These are phyloP conservation scores for Globisporangium mamillatum DNA, from an alignment of 352 stramenopile species.

Conservation along the genomic window DNA sequence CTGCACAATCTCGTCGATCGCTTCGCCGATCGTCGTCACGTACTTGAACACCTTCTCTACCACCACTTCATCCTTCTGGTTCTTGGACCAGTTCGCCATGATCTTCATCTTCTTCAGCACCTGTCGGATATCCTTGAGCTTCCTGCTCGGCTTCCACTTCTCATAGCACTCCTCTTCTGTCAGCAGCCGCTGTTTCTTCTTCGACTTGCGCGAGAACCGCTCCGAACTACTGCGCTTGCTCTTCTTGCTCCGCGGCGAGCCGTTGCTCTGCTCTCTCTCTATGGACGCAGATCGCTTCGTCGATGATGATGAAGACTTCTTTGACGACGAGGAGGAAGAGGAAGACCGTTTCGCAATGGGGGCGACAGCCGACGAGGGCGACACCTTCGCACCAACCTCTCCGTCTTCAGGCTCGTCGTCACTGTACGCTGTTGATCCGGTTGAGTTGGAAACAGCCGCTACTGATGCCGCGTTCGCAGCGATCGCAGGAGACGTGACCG, in stretches of 20 bases:
- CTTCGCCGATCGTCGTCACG: conserved; percentile 72
- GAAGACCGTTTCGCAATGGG: conserved; percentile 12
- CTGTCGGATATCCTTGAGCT: conserved; percentile 68
- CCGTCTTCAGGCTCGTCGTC: conserved; percentile 54
- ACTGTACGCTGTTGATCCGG: not conserved
- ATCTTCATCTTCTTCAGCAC: conserved; percentile 89
- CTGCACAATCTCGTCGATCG: conserved; percentile 75
- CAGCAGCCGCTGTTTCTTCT: conserved; percentile 30
- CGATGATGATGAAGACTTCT: conserved; percentile 2
- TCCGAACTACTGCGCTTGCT: conserved; percentile 13
- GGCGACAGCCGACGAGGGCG: not conserved
- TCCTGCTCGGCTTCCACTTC: conserved; percentile 81
- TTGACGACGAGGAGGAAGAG: conserved; percentile 3
- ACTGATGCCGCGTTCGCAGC: conserved; percentile 17
- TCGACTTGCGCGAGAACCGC: conserved; percentile 4
- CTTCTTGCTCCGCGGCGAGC: conserved; percentile 34
- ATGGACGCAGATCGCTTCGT: conserved; percentile 32
- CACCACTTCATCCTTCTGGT: conserved; percentile 79
- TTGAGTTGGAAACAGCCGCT: not conserved
- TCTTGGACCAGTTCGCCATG: conserved; percentile 77
- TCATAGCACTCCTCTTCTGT: conserved; percentile 53
- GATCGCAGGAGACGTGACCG: conserved; percentile 24
- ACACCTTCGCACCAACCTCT: conserved; percentile 26
- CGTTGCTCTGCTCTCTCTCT: conserved; percentile 21
- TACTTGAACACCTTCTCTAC: conserved; percentile 88